Evolutionary conservation across 192 early-diverging fungal genomes (phyloP), one percentile per base, ranked within the genome.

Genomic region (Umbelopsis ramanniana): DNA sequence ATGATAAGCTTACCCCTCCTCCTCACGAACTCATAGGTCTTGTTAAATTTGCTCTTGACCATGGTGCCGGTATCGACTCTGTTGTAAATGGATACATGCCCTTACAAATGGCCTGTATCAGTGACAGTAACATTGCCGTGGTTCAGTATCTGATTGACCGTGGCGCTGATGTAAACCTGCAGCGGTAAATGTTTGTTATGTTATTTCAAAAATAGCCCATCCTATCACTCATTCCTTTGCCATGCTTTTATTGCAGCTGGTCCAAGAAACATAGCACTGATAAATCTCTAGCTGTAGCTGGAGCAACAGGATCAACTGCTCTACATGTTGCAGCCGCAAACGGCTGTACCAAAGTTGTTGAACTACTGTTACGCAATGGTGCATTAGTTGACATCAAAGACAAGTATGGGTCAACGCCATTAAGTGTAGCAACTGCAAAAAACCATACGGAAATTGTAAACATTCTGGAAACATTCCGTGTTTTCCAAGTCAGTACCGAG

Each of bases 271-370:
- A 76, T 43, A 76, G 72, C 48, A 53, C 75, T 43, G 79, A 80
- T 53, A 80, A 80, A 50, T 76, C 79, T 10, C 68, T 75, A 63
- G 79, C 75, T n/a, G 75, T 82, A 6, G 82, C 83, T 54, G 86
- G 86, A 6, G 83, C 86, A 19, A 87, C 81, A 50, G 88, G 89
- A 12, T 91, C 92, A 21, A 94, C 95, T 1, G 88, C 93, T 29
- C 77, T 96, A 68, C 95, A 96, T 72, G 90, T 92, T 80, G 94
- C 94, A 5, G 89, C 90, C 43, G 94, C 93, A 17, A 91, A 90
- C 66, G 90, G 91, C 0, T 91, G 88, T 71, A 70, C 82, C 1
- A 79, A 82, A 11, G 86, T 89, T 50, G 83, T 89, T 0, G 85
- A 89, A 35, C 72, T 86, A 19, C 80, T 95, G 26, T 74, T 96